Conservation (phyloP, 2,329 filamentous ascomycete genomes). For the Colletotrichum destructivum region DNA sequence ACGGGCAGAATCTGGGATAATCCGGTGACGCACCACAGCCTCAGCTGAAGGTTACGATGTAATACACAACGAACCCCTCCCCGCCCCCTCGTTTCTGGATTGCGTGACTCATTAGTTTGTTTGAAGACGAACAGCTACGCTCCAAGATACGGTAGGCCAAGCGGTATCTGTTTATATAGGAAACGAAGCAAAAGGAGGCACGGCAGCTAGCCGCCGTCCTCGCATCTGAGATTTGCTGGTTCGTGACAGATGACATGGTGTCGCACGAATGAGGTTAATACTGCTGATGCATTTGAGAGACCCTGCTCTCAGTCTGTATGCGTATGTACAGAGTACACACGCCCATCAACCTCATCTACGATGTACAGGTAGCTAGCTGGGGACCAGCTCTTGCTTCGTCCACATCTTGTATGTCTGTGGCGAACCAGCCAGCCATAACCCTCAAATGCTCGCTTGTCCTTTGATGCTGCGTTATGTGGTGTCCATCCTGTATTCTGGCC, state of each 20-base stretch:
- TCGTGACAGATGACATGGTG: background rate
- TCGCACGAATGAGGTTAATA: background rate
- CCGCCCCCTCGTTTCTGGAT: background rate
- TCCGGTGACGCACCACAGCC: background rate
- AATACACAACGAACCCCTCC: background rate
- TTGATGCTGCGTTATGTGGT: background rate
- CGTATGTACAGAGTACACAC: slow-evolving; percentile 9
- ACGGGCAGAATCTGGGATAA: background rate
- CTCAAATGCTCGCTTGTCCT: background rate
- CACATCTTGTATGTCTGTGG: slow-evolving; percentile 7
- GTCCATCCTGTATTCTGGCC: slow-evolving; percentile 16
- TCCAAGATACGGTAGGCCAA: background rate
- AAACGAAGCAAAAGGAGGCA: background rate
- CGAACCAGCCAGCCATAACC: slow-evolving; percentile 4
- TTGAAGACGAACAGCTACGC: background rate
- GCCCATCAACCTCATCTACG: slow-evolving; percentile 11
- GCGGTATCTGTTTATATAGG: background rate
- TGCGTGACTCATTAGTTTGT: background rate
- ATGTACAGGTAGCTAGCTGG: slow-evolving; percentile 4
- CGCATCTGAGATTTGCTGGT: background rate
- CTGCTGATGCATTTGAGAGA: background rate
- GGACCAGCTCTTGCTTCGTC: background rate
- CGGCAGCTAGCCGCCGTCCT: too few relatives aligned
- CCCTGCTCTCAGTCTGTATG: slow-evolving; percentile 36
- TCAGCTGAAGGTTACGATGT: background rate